Conservation (phyloP, 352 stramenopile species). For the Globisporangium takayamanum region DNA sequence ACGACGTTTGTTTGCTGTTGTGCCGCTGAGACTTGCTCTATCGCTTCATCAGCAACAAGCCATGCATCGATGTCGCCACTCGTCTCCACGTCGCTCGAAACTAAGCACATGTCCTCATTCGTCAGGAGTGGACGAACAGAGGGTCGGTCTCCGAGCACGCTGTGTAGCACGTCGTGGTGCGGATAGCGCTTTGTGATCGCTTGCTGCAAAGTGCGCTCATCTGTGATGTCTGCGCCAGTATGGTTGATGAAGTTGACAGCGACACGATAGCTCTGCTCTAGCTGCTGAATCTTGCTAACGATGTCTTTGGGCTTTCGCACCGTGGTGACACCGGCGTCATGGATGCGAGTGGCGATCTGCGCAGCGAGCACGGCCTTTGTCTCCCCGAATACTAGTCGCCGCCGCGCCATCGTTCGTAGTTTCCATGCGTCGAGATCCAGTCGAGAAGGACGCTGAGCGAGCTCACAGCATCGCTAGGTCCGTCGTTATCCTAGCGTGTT, state of each 20-base stretch:
- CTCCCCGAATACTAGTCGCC: slow-evolving; percentile 2
- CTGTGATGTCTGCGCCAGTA: slow-evolving; percentile 10
- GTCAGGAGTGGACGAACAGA: slow-evolving; percentile 7
- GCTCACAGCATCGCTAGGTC: no score
- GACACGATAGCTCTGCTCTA: slow-evolving; percentile 14
- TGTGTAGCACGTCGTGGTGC: slow-evolving; percentile 13
- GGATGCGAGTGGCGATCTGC: background rate
- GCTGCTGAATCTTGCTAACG: slow-evolving; percentile 12
- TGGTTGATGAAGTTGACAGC: slow-evolving; percentile 14
- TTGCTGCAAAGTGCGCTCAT: slow-evolving; percentile 3
- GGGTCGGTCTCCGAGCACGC: slow-evolving; percentile 11
- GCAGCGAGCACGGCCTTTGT: background rate
- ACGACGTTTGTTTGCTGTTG: no score
- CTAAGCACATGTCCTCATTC: slow-evolving; percentile 1
- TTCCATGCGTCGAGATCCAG: no score
- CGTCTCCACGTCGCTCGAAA: background rate
- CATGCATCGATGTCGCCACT: background rate
- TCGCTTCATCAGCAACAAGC: no score
- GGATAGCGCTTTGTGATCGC: slow-evolving; percentile 13
- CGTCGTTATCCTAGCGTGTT: no score
- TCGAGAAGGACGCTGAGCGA: background rate
- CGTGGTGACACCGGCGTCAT: background rate
- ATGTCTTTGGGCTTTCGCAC: slow-evolving; percentile 14
- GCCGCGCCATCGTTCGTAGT: background rate
- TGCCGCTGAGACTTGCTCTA: no score